phyloP scores from a whole-genome alignment of 345 rosid species.

The rapeseed (Brassica napus) region DNA sequence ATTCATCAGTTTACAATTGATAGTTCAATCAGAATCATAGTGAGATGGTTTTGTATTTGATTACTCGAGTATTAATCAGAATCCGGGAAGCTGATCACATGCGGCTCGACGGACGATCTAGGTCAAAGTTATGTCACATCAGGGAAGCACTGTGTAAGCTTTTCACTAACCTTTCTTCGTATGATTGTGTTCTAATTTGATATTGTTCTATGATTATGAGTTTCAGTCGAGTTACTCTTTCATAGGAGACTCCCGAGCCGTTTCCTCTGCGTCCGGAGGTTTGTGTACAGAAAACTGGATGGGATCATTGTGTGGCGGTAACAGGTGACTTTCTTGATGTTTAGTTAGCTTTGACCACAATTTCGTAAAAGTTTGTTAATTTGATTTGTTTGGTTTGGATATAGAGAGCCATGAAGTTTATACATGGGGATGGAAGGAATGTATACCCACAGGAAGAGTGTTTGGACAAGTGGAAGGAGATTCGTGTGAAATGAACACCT shows the following conservation, averaged over 20 bases:
- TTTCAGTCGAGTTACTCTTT: background rate
- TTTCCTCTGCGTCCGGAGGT: conserved; percentile 86
- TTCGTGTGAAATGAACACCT: background rate
- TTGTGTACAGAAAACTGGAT: conserved; percentile 70
- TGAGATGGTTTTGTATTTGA: background rate
- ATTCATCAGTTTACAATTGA: background rate
- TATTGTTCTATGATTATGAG: too few species aligned
- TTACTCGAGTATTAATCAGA: conserved; percentile 45
- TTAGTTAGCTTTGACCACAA: background rate
- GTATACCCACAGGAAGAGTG: too few species aligned
- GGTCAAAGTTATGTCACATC: conserved; percentile 98
- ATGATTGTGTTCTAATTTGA: background rate
- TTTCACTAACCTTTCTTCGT: background rate
- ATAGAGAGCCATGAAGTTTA: conserved; percentile 67
- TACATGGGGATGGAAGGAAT: too few species aligned
- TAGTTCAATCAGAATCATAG: background rate
- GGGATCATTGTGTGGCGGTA: conserved; percentile 96
- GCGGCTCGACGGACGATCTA: conserved; percentile 95
- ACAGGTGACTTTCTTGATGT: conserved; percentile 53
- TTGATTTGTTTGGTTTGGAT: conserved; percentile 19
- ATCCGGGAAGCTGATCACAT: conserved; percentile 85
- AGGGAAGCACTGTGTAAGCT: conserved; percentile 90
- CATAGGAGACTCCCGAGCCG: conserved; percentile 88
- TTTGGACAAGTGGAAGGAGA: too few species aligned
- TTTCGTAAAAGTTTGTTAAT: too few species aligned